Evolutionary conservation across 352 stramenopile genomes (phyloP), one percentile per base, ranked within the genome.

Genomic region (Phytophthora cryptogea): DNA sequence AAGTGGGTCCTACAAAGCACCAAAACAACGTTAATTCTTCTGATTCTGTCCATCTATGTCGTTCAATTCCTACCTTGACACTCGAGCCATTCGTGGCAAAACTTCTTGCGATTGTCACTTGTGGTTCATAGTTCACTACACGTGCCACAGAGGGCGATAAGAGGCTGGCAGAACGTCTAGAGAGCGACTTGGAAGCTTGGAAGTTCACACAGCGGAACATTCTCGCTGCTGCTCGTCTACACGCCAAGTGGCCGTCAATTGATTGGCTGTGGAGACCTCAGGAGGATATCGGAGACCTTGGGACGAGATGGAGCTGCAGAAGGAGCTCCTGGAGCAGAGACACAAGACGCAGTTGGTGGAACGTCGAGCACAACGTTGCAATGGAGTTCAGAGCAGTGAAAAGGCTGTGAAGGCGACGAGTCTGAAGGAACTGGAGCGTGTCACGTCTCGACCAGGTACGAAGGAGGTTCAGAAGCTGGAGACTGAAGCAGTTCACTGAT

Each of bases 401-500:
- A 30, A n/a, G 36, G 2, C 4, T 28, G 4, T 20, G 28, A 20
- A 14, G 4, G 53, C 54, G 23, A 68, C 48, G 31, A 59, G 42
- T 27, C 17, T 74, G 9, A 39, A 33, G 16, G 63, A 76, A 8
- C 11, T 80, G 5, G 53, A 72, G 30, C 5, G 32, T 0, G 27
- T 77, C 31, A 72, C 64, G 6, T 33, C 36, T 16, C 66, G 65
- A 59, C 35, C 49, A 63, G 76, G 74, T 83, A 42, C 17, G 13
- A 30, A 39, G 13, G 28, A n/a, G 26, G 3, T 4, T 16, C 4
- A 10, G 6, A 20, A 4, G n/a, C 13, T n/a, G 8, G 6, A 27
- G n/a, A 16, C 14, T 36, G 9, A 16, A 4, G 42, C 23, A n/a
- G 17, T 39, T 23, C 20, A 8, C 8, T 27, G 17, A 48, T 27